Percentiles rank a stretch among this genome's conserved stretches.
These are phyloP conservation scores for Phanerochaete sordida DNA, from an alignment of 768 basidiomycete species.

Conservation along the genomic window DNA sequence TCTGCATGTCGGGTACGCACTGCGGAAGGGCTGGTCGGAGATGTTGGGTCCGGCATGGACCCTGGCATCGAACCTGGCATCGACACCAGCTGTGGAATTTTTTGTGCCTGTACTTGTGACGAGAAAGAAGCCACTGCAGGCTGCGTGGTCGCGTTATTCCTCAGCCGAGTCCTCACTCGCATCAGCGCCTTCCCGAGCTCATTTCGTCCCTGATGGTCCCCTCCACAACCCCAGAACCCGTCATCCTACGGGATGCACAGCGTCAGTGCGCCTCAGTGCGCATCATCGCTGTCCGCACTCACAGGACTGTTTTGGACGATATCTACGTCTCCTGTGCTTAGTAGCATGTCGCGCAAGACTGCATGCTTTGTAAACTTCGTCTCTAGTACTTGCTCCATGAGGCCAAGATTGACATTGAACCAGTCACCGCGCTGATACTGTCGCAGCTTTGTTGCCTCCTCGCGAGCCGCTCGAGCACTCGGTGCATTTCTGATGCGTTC, in stretches of 20 bases:
- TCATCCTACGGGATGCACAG: conserved; percentile 32
- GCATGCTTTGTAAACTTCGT: conserved; percentile 71
- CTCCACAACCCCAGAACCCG: conserved; percentile 72
- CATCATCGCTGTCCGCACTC: not conserved
- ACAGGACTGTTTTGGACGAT: conserved; percentile 56
- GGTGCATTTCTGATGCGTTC: conserved; percentile 67
- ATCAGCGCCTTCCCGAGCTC: conserved; percentile 71
- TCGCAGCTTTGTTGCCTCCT: conserved; percentile 65
- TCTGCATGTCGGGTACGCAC: too few relatives aligned
- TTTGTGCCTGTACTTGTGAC: too few relatives aligned
- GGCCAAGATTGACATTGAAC: conserved; percentile 64
- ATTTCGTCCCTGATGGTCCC: conserved; percentile 63
- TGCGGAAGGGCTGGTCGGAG: too few relatives aligned
- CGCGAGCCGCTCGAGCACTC: conserved; percentile 59
- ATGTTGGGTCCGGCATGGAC: too few relatives aligned
- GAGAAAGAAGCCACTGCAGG: not conserved
- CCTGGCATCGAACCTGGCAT: too few relatives aligned
- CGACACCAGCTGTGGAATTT: too few relatives aligned
- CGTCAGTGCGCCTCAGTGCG: too few relatives aligned
- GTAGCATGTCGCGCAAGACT: conserved; percentile 54
- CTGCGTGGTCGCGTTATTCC: not conserved
- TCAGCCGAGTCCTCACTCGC: conserved; percentile 52
- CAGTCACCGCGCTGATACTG: conserved; percentile 62
- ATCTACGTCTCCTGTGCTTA: conserved; percentile 62
- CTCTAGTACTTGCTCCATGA: conserved; percentile 46